phyloP scores from a whole-genome alignment of 2,329 filamentous ascomycete genomes.

The Camptophora hylomeconis region DNA sequence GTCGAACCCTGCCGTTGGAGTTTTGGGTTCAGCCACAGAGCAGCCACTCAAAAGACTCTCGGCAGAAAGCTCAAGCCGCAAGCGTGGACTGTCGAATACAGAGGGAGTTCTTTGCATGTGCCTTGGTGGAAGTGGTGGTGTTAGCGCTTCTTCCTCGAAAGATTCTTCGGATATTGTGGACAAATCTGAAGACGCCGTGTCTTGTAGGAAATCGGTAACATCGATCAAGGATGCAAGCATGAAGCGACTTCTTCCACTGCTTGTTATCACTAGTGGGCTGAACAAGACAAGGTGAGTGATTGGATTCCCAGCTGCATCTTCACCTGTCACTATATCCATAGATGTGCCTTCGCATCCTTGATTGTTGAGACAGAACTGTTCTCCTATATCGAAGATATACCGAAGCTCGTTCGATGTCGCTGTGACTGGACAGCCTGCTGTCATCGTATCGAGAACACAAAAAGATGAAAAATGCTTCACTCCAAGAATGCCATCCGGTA shows the following conservation, averaged over 20 bases:
- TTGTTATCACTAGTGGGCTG: conserved; percentile 15
- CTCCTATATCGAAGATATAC: conserved; percentile 16
- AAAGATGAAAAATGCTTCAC: conserved; percentile 20
- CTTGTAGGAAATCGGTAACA: conserved; percentile 19
- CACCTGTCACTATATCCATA: conserved; percentile 17
- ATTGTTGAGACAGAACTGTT: conserved; percentile 17
- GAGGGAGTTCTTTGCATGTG: not conserved
- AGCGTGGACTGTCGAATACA: too few species aligned
- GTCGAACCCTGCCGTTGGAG: conserved; percentile 1
- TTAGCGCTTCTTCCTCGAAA: conserved; percentile 5
- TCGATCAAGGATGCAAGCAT: conserved; percentile 19
- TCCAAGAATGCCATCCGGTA: too few species aligned
- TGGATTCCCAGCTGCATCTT: conserved; percentile 16
- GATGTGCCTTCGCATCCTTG: conserved; percentile 12
- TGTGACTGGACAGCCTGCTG: conserved; percentile 14
- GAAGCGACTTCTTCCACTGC: conserved; percentile 14
- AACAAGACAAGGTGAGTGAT: conserved; percentile 19
- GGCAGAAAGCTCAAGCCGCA: conserved; percentile 13
- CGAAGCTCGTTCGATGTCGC: conserved; percentile 17
- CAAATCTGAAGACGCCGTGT: conserved; percentile 15
- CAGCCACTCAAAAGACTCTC: conserved; percentile 16
- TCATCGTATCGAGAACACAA: conserved; percentile 17
- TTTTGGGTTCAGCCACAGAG: conserved; percentile 1
- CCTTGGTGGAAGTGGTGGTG: conserved; percentile 2
- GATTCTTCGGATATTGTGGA: conserved; percentile 9